Conservation (phyloP, 805 yeast genomes). For the Saccharomycopsis oosterbeekiorum region DNA sequence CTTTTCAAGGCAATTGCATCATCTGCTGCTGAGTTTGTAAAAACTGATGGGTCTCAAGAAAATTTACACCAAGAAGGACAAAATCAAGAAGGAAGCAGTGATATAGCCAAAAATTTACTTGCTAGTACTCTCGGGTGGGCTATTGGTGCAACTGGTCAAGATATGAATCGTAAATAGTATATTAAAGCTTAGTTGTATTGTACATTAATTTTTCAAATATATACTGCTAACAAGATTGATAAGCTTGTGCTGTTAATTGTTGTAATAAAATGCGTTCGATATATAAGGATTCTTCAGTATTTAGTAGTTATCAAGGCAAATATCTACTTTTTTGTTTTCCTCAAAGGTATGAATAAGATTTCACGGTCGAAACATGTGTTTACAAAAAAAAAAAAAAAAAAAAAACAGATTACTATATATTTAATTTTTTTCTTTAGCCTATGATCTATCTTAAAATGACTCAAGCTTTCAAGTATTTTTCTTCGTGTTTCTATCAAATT, state of each 20-base stretch:
- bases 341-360: not conserved
- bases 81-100: conserved; percentile 21
- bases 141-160: conserved; percentile 37
- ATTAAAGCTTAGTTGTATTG: not conserved
- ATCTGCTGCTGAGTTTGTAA: conserved; percentile 17
- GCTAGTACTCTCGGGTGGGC: conserved; percentile 58
- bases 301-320: not conserved
- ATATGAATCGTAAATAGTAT: conserved; percentile 1
- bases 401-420: not conserved
- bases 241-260: not conserved
- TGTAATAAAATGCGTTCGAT: not conserved
- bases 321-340: not conserved
- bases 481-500: not conserved
- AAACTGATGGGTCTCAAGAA: conserved; percentile 4
- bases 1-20: conserved; percentile 17
- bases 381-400: not conserved
- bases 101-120: conserved; percentile 39
- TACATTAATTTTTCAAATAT: not conserved
- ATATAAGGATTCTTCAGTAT: not conserved
- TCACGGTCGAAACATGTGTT: not conserved
- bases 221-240: not conserved
- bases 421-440: too few species aligned
- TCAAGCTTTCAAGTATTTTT: not conserved
- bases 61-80: conserved; percentile 3
- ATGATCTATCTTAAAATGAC: not conserved